These are phyloP conservation scores for Croton setiger DNA, from an alignment of 441 rosid genomes.

Conservation along the genomic window DNA sequence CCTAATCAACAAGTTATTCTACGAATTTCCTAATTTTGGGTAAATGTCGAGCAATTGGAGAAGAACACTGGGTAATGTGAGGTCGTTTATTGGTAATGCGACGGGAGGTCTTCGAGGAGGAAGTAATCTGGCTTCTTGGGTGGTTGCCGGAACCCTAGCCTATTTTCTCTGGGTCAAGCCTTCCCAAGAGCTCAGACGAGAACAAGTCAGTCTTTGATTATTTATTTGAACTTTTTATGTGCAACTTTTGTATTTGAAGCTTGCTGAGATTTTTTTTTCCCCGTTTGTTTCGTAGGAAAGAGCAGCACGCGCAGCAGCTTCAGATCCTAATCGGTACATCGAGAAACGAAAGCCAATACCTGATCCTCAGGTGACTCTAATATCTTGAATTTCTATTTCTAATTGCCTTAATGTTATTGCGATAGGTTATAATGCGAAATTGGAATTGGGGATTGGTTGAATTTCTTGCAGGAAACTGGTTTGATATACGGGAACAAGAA, in stretches of 20 bases:
- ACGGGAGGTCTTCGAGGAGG: constrained; percentile 83
- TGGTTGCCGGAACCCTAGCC: constrained; percentile 82
- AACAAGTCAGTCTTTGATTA: constrained; percentile 42
- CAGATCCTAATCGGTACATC: constrained; percentile 55
- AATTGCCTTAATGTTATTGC: not conserved
- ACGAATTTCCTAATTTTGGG: not conserved
- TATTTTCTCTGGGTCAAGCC: constrained; percentile 92
- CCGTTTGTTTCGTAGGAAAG: constrained; percentile 51
- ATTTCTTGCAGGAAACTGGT: constrained; percentile 61
- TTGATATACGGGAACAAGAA: constrained; percentile 72
- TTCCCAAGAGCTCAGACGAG: constrained; percentile 71
- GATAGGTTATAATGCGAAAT: not conserved
- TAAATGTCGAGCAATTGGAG: constrained; percentile 59
- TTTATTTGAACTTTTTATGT: not conserved
- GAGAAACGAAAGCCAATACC: constrained; percentile 75
- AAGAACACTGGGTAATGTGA: constrained; percentile 56
- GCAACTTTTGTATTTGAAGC: not conserved
- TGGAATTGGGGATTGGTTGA: not conserved
- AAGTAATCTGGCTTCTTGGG: constrained; percentile 73
- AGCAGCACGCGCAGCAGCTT: constrained; percentile 61
- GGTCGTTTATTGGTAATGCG: constrained; percentile 63
- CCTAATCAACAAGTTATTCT: not conserved
- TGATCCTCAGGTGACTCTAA: constrained; percentile 66
- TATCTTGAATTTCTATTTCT: not conserved
- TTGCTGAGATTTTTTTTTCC: not conserved